Percentiles rank a stretch among this genome's conserved stretches.
Conservation (phyloP, 768 basidiomycete genomes). For the Lactarius hatsudake region DNA sequence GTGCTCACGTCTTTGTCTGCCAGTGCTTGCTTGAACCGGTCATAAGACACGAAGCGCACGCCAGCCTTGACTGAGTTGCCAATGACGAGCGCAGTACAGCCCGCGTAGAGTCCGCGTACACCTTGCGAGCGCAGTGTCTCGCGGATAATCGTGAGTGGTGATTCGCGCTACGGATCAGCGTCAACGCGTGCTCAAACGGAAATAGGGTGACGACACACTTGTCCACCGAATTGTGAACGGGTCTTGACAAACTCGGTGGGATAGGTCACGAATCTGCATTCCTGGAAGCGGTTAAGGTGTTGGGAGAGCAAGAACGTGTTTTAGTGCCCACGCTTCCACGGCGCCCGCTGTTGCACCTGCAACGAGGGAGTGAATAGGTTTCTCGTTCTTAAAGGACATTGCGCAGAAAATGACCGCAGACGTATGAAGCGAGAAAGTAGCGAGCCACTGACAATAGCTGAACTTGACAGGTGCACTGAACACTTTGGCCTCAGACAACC, state of each 20-base stretch:
- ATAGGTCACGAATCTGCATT: conserved; percentile 74
- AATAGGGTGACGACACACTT: conserved; percentile 41
- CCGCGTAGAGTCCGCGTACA: conserved; percentile 85
- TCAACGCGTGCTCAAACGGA: not conserved
- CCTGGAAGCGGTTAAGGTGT: conserved; percentile 38
- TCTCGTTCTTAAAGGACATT: conserved; percentile 66
- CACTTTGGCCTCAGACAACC: no score
- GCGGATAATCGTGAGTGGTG: conserved; percentile 69
- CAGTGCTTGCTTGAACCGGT: conserved; percentile 81
- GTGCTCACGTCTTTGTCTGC: conserved; percentile 72
- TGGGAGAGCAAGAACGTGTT: not conserved
- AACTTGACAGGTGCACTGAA: not conserved
- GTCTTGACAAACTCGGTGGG: conserved; percentile 95
- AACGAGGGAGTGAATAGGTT: conserved; percentile 79
- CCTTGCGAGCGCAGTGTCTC: conserved; percentile 76
- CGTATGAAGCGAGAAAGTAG: not conserved
- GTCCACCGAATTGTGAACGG: conserved; percentile 84
- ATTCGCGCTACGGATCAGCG: conserved; percentile 47
- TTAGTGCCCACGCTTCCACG: conserved; percentile 73
- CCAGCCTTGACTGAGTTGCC: conserved; percentile 95
- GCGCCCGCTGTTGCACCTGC: conserved; percentile 93
- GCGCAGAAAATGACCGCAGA: not conserved
- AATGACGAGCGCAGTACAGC: conserved; percentile 82
- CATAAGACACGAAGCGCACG: conserved; percentile 93
- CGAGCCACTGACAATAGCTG: not conserved